These are phyloP conservation scores for Fraxinus sp. DNA, from an alignment of 305 asterid genomes.

Conservation along the genomic window DNA sequence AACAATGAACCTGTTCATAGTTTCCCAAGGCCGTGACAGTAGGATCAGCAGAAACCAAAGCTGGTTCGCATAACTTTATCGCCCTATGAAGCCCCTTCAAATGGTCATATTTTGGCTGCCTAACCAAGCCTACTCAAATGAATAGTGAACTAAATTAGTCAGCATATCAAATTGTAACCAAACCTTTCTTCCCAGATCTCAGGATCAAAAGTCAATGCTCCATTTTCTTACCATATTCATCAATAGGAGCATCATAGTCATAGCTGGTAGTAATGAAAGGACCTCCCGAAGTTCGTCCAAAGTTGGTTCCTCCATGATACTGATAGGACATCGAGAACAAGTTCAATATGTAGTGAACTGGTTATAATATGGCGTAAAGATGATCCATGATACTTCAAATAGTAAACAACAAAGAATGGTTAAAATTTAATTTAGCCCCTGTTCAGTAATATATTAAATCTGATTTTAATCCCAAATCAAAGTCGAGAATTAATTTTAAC, in stretches of 20 bases:
- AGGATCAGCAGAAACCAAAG: conserved; percentile 70
- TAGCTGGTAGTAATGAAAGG: conserved; percentile 94
- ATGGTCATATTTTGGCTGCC: conserved; percentile 90
- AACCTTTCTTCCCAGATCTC: neutral
- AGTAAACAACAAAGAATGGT: neutral
- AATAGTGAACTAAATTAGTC: conserved; percentile 3
- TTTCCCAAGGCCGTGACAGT: conserved; percentile 55
- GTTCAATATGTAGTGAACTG: neutral
- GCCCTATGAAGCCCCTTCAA: conserved; percentile 81
- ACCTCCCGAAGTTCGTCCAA: conserved; percentile 96
- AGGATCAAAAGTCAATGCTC: neutral
- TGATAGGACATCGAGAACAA: conserved; percentile 25
- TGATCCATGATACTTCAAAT: neutral
- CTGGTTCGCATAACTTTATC: conserved; percentile 65
- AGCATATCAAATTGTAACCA: neutral
- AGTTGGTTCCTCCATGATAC: conserved; percentile 99
- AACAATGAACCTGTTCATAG: conserved; percentile 68
- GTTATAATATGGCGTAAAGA: neutral
- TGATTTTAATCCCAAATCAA: neutral
- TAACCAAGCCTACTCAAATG: conserved; percentile 55
- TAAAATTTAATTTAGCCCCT: neutral
- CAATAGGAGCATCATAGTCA: conserved; percentile 97
- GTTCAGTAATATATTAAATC: neutral
- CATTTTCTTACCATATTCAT: conserved; percentile 72
- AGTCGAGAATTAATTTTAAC: neutral